phyloP scores from a whole-genome alignment of 225 moss, liverwort and hornwort species.

The Straminergon stramineum region DNA sequence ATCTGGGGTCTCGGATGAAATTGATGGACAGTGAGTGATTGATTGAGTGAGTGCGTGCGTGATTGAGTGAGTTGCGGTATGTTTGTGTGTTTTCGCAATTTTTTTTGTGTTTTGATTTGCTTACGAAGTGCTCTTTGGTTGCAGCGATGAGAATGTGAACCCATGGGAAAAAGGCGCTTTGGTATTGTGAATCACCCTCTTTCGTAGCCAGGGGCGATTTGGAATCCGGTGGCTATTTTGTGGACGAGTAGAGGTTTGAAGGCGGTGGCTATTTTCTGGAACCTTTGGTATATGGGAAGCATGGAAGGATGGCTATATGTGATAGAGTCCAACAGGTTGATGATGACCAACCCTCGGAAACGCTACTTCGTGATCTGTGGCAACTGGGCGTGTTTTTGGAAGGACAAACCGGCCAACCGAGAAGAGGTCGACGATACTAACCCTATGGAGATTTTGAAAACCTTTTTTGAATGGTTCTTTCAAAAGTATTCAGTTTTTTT shows the following conservation, averaged over 20 bases:
- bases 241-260: background rate
- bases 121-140: background rate
- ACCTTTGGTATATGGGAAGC: background rate
- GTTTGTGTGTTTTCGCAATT: background rate
- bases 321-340: slow-evolving; percentile 54
- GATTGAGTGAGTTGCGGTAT: background rate
- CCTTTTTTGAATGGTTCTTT: background rate
- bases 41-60: background rate
- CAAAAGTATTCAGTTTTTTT: background rate
- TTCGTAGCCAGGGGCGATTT: background rate
- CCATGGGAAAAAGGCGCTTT: background rate
- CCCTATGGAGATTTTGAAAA: background rate
- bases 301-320: slow-evolving; percentile 70
- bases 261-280: background rate
- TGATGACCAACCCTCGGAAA: slow-evolving; percentile 49
- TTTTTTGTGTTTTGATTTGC: background rate
- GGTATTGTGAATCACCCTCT: background rate
- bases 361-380: slow-evolving; percentile 52
- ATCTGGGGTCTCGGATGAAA: background rate
- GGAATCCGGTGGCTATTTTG: background rate
- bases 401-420: slow-evolving; percentile 41
- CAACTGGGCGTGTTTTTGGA: slow-evolving; percentile 47
- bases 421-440: slow-evolving; percentile 25
- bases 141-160: background rate
- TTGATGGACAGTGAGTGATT: background rate